Evolutionary conservation across 495 filamentous ascomycete species (phyloP).

Genomic region (Penicillium ochrochloron): DNA sequence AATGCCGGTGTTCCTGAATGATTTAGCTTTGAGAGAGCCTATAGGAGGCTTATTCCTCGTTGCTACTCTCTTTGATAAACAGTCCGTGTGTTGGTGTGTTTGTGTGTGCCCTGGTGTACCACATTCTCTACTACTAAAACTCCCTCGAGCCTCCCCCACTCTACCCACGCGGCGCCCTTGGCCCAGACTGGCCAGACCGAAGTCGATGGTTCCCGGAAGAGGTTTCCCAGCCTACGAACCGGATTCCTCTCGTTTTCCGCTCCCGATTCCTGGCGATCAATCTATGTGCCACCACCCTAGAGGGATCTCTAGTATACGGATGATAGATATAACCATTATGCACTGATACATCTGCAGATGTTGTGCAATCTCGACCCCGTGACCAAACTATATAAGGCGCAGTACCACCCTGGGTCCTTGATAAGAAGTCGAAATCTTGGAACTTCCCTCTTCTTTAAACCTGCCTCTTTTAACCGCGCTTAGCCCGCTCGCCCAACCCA

Average conservation of each 20-base stretch:
- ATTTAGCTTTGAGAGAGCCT: background rate
- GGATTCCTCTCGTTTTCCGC: conserved; percentile 1
- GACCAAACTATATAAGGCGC: background rate
- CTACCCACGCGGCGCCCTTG: conserved; percentile 26
- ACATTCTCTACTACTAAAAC: background rate
- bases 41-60: background rate
- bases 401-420: background rate
- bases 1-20: background rate
- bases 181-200: conserved; percentile 31
- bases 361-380: background rate
- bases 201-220: conserved; percentile 34
- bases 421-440: background rate
- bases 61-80: background rate
- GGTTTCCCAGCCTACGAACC: conserved; percentile 25
- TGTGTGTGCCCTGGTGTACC: conserved; percentile 6
- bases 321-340: too few species aligned
- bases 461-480: conserved; percentile 19
- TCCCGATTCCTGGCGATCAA: background rate
- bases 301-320: too few species aligned
- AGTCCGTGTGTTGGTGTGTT: background rate
- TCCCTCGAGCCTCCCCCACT: conserved; percentile 10
- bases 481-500: conserved; percentile 19
- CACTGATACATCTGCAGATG: background rate
- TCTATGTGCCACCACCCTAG: background rate
- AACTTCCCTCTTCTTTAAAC: background rate